A percentile compares a stretch with the other conserved stretches of the same genome.
These are phyloP conservation scores for Lecanosticta acicola DNA, from an alignment of 2,329 filamentous ascomycete species.

Conservation along the genomic window DNA sequence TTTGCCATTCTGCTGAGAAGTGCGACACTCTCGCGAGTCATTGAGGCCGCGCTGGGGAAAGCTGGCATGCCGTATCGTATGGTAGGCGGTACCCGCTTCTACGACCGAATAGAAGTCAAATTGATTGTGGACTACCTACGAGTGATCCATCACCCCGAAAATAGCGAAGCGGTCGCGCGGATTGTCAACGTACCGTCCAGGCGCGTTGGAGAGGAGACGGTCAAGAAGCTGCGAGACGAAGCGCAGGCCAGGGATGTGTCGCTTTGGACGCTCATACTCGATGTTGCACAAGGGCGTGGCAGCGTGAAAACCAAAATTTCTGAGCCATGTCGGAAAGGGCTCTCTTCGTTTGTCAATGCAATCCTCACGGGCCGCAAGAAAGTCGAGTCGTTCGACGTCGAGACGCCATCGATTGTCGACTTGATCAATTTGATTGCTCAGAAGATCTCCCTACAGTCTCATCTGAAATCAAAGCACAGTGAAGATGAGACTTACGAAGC, in stretches of 20 bases:
- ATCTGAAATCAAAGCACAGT: conserved; percentile 63
- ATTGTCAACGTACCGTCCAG: conserved; percentile 81
- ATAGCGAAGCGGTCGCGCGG: conserved; percentile 77
- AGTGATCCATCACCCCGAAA: conserved; percentile 75
- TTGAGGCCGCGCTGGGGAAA: conserved; percentile 76
- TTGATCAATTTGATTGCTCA: conserved; percentile 55
- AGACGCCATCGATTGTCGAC: conserved; percentile 37
- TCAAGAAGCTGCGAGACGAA: conserved; percentile 69
- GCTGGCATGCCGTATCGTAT: conserved; percentile 83
- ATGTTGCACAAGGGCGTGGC: conserved; percentile 48
- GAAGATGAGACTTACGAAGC: conserved; percentile 62
- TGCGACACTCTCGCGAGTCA: conserved; percentile 72
- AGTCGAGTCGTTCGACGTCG: conserved; percentile 40
- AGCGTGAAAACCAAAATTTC: conserved; percentile 51
- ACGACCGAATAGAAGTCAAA: conserved; percentile 85
- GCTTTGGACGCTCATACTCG: conserved; percentile 70
- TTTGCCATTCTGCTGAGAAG: conserved; percentile 84
- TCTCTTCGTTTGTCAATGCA: conserved; percentile 55
- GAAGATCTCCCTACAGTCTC: conserved; percentile 67
- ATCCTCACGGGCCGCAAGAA: conserved; percentile 54
- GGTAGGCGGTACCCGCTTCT: conserved; percentile 87
- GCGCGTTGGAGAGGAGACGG: conserved; percentile 72
- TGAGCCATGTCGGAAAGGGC: conserved; percentile 51
- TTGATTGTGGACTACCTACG: conserved; percentile 81
- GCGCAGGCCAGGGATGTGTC: conserved; percentile 64